Conservation (phyloP, 345 rosid genomes). For the rapeseed (Brassica napus) region DNA sequence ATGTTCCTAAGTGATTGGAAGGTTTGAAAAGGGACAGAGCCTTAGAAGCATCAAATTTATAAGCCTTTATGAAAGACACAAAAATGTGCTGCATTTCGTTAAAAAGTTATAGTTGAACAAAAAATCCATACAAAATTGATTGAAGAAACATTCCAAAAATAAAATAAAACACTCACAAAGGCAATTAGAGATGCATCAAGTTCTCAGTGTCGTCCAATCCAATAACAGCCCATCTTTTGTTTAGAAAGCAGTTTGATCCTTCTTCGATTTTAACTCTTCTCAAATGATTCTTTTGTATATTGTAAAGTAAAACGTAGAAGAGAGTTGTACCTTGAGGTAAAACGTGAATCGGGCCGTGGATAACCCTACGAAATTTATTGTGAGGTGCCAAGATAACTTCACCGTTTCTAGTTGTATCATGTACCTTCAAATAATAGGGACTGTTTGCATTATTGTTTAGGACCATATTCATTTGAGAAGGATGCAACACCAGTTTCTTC, state of each 20-base stretch:
- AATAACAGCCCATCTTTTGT: neutral
- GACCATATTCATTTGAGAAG: neutral
- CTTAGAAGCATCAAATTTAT: neutral
- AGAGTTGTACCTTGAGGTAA: neutral
- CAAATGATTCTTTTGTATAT: constrained; percentile 10
- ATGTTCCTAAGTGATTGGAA: neutral
- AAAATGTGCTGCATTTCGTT: neutral
- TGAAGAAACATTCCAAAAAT: neutral
- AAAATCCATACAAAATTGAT: neutral
- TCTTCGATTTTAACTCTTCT: constrained; percentile 5
- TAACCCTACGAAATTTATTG: neutral
- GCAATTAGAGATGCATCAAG: constrained; percentile 10
- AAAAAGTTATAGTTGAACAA: neutral
- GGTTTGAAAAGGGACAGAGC: neutral
- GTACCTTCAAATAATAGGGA: neutral
- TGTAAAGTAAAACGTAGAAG: constrained; percentile 6
- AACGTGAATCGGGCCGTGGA: neutral
- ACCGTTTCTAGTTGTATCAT: constrained; percentile 1
- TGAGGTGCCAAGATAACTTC: neutral
- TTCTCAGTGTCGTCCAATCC: constrained; percentile 11
- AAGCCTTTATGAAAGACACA: neutral
- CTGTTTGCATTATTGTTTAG: neutral
- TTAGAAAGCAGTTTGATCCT: neutral
- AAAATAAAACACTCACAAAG: neutral
- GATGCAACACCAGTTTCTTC: neutral